Percentiles rank a stretch among this genome's conserved stretches.
These are phyloP conservation scores for Stephania japonica DNA, from an alignment of 164 flowering plant genomes.

Conservation along the genomic window DNA sequence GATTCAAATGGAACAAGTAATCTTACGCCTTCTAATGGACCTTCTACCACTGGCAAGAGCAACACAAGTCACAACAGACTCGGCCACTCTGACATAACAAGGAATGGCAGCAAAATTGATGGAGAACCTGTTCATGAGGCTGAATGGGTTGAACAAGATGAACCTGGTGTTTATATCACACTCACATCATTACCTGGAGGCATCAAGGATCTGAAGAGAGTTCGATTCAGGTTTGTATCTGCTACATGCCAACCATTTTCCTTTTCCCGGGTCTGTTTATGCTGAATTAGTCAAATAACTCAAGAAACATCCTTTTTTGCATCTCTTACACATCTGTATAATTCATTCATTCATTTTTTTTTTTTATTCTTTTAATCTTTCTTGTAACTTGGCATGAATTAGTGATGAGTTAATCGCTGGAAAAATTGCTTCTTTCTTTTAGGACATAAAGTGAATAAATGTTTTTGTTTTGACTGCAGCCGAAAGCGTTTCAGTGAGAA, in stretches of 20 bases:
- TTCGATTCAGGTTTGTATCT: conserved; percentile 81
- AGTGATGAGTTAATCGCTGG: not conserved
- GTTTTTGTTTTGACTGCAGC: conserved; percentile 40
- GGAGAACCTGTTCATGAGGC: conserved; percentile 48
- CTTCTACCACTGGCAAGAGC: conserved; percentile 35
- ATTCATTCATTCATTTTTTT: too few relatives aligned
- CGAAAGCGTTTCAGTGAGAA: conserved; percentile 93
- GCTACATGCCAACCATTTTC: not conserved
- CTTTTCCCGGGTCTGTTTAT: not conserved
- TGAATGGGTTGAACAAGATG: conserved; percentile 98
- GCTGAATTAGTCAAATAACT: not conserved
- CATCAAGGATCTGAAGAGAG: conserved; percentile 78
- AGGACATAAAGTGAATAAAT: not conserved
- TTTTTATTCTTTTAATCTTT: too few relatives aligned
- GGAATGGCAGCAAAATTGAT: conserved; percentile 62
- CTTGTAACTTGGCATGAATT: not conserved
- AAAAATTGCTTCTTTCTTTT: not conserved
- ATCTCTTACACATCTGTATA: too few relatives aligned
- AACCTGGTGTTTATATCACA: conserved; percentile 92
- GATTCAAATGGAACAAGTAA: conserved; percentile 46
- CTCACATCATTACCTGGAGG: conserved; percentile 84
- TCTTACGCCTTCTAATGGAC: conserved; percentile 50
- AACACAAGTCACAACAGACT: conserved; percentile 39
- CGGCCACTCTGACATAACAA: conserved; percentile 38
- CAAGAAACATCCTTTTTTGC: not conserved